Evolutionary conservation across 345 rosid species (phyloP).

Genomic region (Psidium friedrichsthalianum): DNA sequence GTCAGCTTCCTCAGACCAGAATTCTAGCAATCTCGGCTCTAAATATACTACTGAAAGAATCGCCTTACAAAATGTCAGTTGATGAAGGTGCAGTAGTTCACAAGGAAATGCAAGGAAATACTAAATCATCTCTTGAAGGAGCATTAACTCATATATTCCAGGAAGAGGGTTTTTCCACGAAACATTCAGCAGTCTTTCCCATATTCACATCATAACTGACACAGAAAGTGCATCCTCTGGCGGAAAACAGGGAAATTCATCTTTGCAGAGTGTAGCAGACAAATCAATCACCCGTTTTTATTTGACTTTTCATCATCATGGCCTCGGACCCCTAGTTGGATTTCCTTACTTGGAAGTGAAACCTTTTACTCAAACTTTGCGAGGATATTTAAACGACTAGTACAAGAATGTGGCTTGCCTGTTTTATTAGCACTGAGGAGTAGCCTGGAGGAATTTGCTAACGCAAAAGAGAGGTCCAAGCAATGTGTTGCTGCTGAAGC

Average conservation of each 20-base stretch:
- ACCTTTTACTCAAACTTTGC: slow-evolving; percentile 91
- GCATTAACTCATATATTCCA: slow-evolving; percentile 67
- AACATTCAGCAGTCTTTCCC: slow-evolving; percentile 85
- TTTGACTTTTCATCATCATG: slow-evolving; percentile 92
- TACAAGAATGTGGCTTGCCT: slow-evolving; percentile 93
- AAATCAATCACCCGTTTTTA: slow-evolving; percentile 91
- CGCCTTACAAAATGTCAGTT: slow-evolving; percentile 65
- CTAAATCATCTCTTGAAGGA: slow-evolving; percentile 64
- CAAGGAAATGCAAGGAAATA: slow-evolving; percentile 24
- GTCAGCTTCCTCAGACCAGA: slow-evolving; percentile 99
- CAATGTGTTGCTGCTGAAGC: slow-evolving; percentile 99
- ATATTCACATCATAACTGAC: slow-evolving; percentile 85
- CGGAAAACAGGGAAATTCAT: slow-evolving; percentile 72
- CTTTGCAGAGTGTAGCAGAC: slow-evolving; percentile 84
- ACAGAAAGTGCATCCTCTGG: slow-evolving; percentile 62
- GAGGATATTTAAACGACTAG: slow-evolving; percentile 80
- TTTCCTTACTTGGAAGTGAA: slow-evolving; percentile 80
- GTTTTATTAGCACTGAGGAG: slow-evolving; percentile 57
- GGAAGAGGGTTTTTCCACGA: slow-evolving; percentile 90
- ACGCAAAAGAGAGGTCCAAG: slow-evolving; percentile 89
- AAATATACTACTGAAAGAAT: slow-evolving; percentile 83
- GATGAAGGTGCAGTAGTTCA: slow-evolving; percentile 25
- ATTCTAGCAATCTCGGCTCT: slow-evolving; percentile 95
- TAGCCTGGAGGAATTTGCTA: slow-evolving; percentile 71
- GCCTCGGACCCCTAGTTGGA: slow-evolving; percentile 99